phyloP scores from a whole-genome alignment of 768 basidiomycete species.

The Termitomyces sp. region DNA sequence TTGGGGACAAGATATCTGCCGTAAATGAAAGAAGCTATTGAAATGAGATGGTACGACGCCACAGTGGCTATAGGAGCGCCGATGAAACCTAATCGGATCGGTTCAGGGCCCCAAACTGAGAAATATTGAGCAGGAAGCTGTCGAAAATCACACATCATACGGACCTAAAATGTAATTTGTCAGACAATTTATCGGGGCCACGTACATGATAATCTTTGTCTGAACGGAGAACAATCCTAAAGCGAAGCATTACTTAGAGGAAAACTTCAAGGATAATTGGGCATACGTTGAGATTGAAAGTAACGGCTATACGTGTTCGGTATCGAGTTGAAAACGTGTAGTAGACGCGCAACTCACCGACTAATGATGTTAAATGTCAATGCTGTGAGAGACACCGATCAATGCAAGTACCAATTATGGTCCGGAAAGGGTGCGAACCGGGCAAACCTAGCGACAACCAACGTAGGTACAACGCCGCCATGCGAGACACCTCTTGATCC shows the following conservation, averaged over 20 bases:
- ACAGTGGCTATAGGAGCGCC: constrained; percentile 90
- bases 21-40: constrained; percentile 54
- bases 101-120: constrained; percentile 74
- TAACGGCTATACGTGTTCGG: too few species aligned
- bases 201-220: too few species aligned
- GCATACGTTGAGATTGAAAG: too few species aligned
- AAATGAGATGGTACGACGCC: constrained; percentile 78
- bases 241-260: not conserved
- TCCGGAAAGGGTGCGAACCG: not conserved
- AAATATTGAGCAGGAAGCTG: not conserved
- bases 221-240: not conserved
- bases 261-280: not conserved
- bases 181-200: not conserved
- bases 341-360: too few species aligned
- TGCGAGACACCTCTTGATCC: not conserved
- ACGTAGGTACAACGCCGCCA: constrained; percentile 1
- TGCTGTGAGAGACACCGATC: too few species aligned
- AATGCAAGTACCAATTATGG: too few species aligned
- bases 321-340: too few species aligned
- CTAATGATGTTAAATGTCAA: too few species aligned
- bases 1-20: constrained; percentile 54
- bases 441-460: not conserved
- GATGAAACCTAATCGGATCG: constrained; percentile 78
- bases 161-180: constrained; percentile 79
- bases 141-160: not conserved